A percentile compares a stretch with the other conserved stretches of the same genome.
Evolutionary conservation across 192 early-diverging fungal genomes (phyloP).

Genomic region (Gigaspora rosea): DNA sequence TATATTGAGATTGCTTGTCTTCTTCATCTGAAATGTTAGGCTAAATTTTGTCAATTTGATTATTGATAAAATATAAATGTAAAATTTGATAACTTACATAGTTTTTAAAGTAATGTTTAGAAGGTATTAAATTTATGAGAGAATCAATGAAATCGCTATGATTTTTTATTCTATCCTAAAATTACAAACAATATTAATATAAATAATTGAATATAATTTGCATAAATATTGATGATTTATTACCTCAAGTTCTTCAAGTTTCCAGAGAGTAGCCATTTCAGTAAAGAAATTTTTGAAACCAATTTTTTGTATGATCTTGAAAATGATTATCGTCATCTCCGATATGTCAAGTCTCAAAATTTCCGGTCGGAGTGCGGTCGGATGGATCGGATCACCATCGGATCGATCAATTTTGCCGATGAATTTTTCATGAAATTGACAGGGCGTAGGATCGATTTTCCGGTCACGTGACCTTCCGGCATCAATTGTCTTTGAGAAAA

Average conservation of each 20-base stretch:
- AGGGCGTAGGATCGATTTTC: too few relatives aligned
- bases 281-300: too few relatives aligned
- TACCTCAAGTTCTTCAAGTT: conserved; percentile 3
- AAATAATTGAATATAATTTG: neutral
- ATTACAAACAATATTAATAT: neutral
- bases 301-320: too few relatives aligned
- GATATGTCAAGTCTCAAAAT: too few relatives aligned
- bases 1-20: conserved; percentile 64
- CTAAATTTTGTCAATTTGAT: neutral
- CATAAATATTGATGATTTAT: neutral
- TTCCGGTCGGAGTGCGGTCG: too few relatives aligned
- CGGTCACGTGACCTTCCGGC: too few relatives aligned
- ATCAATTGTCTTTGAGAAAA: too few relatives aligned
- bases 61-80: neutral
- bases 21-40: neutral
- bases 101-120: conserved; percentile 35
- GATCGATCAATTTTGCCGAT: too few relatives aligned
- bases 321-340: too few relatives aligned
- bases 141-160: conserved; percentile 24
- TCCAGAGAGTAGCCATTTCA: neutral
- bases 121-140: conserved; percentile 20
- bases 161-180: conserved; percentile 15
- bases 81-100: neutral
- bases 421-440: too few relatives aligned
- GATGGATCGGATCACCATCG: too few relatives aligned